Base-by-base conservation (phyloP, 495 filamentous ascomycete species). In the Xylaria castorea region DNA sequence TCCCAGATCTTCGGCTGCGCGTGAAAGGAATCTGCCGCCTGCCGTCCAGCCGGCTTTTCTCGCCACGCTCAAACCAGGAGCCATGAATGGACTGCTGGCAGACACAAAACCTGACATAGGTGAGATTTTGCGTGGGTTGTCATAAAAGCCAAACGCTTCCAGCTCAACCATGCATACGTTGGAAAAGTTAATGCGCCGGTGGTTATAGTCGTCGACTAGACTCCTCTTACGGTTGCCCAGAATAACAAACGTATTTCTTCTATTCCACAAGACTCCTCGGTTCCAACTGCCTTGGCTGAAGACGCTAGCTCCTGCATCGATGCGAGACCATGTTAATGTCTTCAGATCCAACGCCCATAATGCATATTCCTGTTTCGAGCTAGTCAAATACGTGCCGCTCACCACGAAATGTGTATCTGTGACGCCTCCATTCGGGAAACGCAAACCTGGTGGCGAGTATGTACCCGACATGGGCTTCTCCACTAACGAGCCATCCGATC, bases 251-350 rank as follows among this genome's bases (percentile, higher is more conserved):
- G 92, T 91, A 78, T 97, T 99, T 66, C 97, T 87, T 57, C 94
- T 89, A 71, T 93, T 90, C 96, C 96, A 99, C 51, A 99, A 81
- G 3, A 98, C 87, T 42, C 96, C 96, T 66, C 96, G 87, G 75
- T 98, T 98, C 96, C 96, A 99, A 78, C 95, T 97, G 42, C 96
- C 96, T 77, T 97, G 93, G 74, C 92, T 93, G 80, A 98, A 98
- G 1, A 97, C 92, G 66, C 89, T 93, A 3, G 93, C 94, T n/a
- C 94, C 94, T 3, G 93, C 96, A 81, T 99, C 96, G 73, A 99
- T 97, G 12, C 96, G 92, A 55, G 92, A 93, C 96, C 96, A 99
- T 1, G 91, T 95, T 55, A 99, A 81, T 3, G 90, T 95, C 70
- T 90, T 89, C 62, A 99, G 83, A 79, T 98, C 94, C 60, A 99